These are phyloP conservation scores for Pythium myriotylum DNA, from an alignment of 352 stramenopile genomes.

Conservation along the genomic window DNA sequence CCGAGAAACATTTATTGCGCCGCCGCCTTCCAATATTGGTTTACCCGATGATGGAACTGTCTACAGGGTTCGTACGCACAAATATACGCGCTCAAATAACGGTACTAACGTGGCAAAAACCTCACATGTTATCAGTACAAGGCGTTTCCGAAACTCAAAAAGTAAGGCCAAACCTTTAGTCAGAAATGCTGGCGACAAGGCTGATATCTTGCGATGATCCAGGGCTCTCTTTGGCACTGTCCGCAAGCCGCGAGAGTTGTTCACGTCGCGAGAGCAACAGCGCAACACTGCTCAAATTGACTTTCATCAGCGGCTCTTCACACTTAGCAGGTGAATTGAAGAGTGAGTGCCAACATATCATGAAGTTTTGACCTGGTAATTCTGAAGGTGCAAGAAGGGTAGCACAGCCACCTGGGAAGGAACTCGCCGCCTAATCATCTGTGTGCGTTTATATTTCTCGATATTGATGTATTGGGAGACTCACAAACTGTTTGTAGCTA, in stretches of 20 bases:
- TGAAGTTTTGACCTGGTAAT: neutral
- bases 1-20: conserved; percentile 83
- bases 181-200: neutral
- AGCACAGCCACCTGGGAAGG: conserved; percentile 67
- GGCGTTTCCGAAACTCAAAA: conserved; percentile 79
- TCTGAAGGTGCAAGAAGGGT: conserved; percentile 47
- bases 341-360: too few relatives aligned
- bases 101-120: neutral
- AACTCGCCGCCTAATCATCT: conserved; percentile 65
- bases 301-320: conserved; percentile 76
- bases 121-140: conserved; percentile 62
- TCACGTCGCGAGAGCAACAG: conserved; percentile 68
- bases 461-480: neutral
- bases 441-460: conserved; percentile 32
- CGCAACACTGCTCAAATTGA: conserved; percentile 73
- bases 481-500: conserved; percentile 37
- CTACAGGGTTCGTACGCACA: conserved; percentile 78
- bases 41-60: conserved; percentile 76
- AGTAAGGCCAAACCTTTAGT: conserved; percentile 36
- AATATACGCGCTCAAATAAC: too few relatives aligned
- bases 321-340: conserved; percentile 64
- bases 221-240: conserved; percentile 76
- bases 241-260: conserved; percentile 73
- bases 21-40: conserved; percentile 76
- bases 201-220: neutral